These are phyloP conservation scores for Agroathelia rolfsii DNA, from an alignment of 1,284 basidiomycete species.

Conservation along the genomic window DNA sequence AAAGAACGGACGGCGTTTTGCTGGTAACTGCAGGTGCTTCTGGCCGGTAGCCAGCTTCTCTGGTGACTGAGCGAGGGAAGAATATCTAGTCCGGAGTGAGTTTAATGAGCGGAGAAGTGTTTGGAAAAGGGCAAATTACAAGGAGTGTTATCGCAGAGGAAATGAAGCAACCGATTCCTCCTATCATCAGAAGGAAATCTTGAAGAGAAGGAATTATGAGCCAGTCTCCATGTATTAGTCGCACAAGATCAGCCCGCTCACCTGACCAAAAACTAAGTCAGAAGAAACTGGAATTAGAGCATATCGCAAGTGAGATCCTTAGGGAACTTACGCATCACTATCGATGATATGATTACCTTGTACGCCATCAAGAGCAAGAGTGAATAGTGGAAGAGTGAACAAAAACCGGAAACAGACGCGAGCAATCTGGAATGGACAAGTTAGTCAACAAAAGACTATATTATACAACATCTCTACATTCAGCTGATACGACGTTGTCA, in stretches of 20 bases:
- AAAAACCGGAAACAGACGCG: conserved; percentile 62
- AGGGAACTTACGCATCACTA: conserved; percentile 39
- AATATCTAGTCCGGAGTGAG: conserved; percentile 39
- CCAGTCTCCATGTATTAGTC: background rate
- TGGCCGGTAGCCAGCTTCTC: conserved; percentile 45
- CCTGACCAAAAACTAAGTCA: conserved; percentile 39
- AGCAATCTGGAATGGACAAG: conserved; percentile 30
- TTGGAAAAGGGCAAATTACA: conserved; percentile 27
- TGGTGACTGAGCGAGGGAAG: conserved; percentile 60
- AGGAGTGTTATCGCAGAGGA: conserved; percentile 68
- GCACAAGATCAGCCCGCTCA: conserved; percentile 16
- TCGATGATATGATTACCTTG: conserved; percentile 37
- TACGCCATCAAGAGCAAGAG: conserved; percentile 53
- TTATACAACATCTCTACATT: conserved; percentile 53
- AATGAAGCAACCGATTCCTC: conserved; percentile 60
- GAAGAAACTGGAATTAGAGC: conserved; percentile 10
- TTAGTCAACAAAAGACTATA: conserved; percentile 3
- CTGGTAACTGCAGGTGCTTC: conserved; percentile 14
- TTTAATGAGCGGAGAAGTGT: conserved; percentile 1
- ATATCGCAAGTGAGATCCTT: background rate
- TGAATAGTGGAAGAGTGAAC: conserved; percentile 54
- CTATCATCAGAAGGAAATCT: conserved; percentile 62
- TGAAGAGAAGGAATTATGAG: conserved; percentile 6
- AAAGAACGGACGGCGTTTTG: conserved; percentile 14
- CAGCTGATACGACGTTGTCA: conserved; percentile 63